These are phyloP conservation scores for Candolleomyces eurysporus DNA, from an alignment of 768 basidiomycete genomes.

Conservation along the genomic window DNA sequence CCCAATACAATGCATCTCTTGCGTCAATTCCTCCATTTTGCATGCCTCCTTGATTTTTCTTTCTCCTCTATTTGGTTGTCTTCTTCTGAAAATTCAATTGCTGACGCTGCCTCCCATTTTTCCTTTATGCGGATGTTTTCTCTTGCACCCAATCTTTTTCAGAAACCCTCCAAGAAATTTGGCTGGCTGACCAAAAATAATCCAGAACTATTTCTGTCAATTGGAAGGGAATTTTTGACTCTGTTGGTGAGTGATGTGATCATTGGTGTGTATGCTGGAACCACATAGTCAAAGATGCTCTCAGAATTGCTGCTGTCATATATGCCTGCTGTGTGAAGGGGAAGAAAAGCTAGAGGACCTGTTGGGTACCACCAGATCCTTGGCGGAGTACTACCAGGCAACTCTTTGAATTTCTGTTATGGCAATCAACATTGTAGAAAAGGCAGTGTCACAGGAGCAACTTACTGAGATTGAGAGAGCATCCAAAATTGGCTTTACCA, in stretches of 20 bases:
- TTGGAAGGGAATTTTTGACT: background rate
- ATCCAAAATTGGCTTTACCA: constrained; percentile 1
- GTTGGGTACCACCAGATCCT: constrained; percentile 11
- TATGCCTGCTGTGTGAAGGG: constrained; percentile 3
- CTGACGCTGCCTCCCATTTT: constrained; percentile 25
- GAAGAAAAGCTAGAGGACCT: constrained; percentile 4
- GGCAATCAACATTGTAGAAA: background rate
- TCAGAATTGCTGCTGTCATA: background rate
- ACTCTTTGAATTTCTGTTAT: too few relatives aligned
- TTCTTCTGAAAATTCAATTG: constrained; percentile 16
- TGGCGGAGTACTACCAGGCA: too few relatives aligned
- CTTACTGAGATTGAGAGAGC: background rate
- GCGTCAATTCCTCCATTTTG: constrained; percentile 11
- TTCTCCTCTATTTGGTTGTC: constrained; percentile 23
- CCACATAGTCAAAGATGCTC: constrained; percentile 1
- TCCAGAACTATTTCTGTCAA: background rate
- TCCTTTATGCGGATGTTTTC: background rate
- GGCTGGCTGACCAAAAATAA: constrained; percentile 10
- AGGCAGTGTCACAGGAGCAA: background rate
- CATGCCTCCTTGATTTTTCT: too few relatives aligned
- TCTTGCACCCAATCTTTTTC: background rate
- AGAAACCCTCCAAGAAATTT: background rate
- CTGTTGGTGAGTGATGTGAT: background rate
- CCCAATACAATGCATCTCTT: constrained; percentile 10
- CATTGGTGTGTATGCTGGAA: constrained; percentile 15